Evolutionary conservation across 768 basidiomycete species (phyloP), one percentile per base, ranked within the genome.

Genomic region (Tulasnella sp.): DNA sequence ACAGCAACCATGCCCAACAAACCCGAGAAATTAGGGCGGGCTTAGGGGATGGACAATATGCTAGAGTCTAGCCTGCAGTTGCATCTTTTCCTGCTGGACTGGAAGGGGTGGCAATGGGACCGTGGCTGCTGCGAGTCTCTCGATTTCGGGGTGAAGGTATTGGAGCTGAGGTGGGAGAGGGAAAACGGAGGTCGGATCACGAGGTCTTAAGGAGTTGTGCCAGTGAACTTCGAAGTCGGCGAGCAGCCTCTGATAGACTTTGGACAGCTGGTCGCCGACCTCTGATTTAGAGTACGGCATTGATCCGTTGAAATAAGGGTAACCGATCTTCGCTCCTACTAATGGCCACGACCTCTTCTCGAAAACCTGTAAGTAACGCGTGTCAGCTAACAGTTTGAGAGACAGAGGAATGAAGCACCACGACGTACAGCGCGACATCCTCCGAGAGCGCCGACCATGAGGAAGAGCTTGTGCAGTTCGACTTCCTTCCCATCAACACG

Each of bases 281-380:
- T 72, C 48, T 4, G 77, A 3, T 40, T 42, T 64, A 0, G 77
- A 48, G 24, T 78, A 42, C 42, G 42, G 48, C 14, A 40, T 1
- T 1, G 48, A 5, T 3, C 77, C 77, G 34, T 72, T 72, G 24
- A 60, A 64, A 40, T 78, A 37, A 24, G 77, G 58, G 77, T 72
- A 78, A 8, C 77, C 77, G 34, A 78, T 78, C 41, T 64, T 78
- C 9, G 58, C 77, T 20, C 77, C 77, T 9, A 78, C 60, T 9
- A 78, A 14, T 40, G 31, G 50, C 77, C 77, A 78, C 60, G 24
- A 58, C 3, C 18, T 72, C 54, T 31, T 41, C 16, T 50, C 77
- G 28, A 14, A 34, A 8, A 78, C 77, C 77, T 78, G n/a, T 34
- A 48, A 28, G 37, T 18, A 77, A n/a, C 16, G 28, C 20, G 3